These are phyloP conservation scores for Phallus indusiatus DNA, from an alignment of 768 basidiomycete species.

Conservation along the genomic window DNA sequence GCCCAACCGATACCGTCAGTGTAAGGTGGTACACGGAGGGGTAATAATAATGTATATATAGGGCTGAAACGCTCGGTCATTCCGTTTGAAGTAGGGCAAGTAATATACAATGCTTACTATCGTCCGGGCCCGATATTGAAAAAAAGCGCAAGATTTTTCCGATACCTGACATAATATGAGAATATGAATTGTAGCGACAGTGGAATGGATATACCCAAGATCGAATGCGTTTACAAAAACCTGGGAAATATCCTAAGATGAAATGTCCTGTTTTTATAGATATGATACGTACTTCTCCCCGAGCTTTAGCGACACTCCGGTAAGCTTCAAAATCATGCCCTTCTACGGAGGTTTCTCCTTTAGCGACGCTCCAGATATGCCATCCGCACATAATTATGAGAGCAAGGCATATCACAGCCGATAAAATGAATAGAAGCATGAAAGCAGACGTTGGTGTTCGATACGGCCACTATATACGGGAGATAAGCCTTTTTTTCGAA, in stretches of 20 bases:
- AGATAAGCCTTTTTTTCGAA: not conserved
- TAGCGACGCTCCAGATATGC: conserved; percentile 61
- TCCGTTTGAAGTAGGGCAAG: not conserved
- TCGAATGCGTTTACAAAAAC: conserved; percentile 88
- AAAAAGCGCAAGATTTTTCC: conserved; percentile 68
- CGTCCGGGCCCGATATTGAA: conserved; percentile 77
- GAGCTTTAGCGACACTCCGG: conserved; percentile 49
- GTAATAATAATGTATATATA: conserved; percentile 69
- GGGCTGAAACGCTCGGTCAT: conserved; percentile 38
- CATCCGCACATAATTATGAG: conserved; percentile 64
- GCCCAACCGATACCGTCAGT: conserved; percentile 82
- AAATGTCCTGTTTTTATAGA: not conserved
- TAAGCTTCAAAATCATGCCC: conserved; percentile 81
- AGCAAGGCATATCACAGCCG: conserved; percentile 63
- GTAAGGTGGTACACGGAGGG: conserved; percentile 68
- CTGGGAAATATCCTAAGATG: conserved; percentile 26
- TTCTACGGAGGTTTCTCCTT: conserved; percentile 86
- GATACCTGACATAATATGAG: conserved; percentile 26
- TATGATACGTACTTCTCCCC: conserved; percentile 52
- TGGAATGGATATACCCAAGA: conserved; percentile 48
- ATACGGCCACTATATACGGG: conserved; percentile 42
- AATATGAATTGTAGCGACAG: not conserved
- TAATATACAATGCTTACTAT: conserved; percentile 50
- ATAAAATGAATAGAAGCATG: conserved; percentile 68
- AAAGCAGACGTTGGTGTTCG: conserved; percentile 59